Conservation (phyloP, 192 early-diverging fungal genomes). For the Linnemannia schmuckeri region DNA sequence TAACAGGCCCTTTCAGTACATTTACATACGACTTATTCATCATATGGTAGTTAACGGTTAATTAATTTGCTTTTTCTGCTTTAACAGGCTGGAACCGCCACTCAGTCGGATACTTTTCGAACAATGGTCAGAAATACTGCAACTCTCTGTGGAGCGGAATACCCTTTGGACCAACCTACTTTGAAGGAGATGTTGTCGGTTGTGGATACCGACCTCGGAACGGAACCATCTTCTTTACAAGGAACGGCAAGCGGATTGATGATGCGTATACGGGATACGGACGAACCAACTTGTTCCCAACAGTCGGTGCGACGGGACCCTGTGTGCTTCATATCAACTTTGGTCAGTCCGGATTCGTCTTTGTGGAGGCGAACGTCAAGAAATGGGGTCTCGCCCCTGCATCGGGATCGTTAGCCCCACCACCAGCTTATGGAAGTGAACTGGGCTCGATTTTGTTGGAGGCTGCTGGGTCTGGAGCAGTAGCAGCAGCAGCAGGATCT, state of each 20-base stretch:
- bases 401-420: slow-evolving; percentile 78
- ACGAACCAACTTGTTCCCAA: slow-evolving; percentile 76
- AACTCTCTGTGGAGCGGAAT: slow-evolving; percentile 77
- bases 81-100: slow-evolving; percentile 79
- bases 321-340: slow-evolving; percentile 75
- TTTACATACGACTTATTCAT: neutral
- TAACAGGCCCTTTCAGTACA: neutral
- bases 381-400: slow-evolving; percentile 85
- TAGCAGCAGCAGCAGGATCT: neutral
- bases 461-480: slow-evolving; percentile 14
- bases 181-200: slow-evolving; percentile 82
- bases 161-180: slow-evolving; percentile 73
- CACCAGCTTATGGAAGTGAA: slow-evolving; percentile 84
- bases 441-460: slow-evolving; percentile 76
- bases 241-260: slow-evolving; percentile 79
- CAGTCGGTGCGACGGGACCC: slow-evolving; percentile 73
- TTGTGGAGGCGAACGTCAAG: slow-evolving; percentile 89
- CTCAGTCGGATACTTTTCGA: slow-evolving; percentile 76
- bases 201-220: slow-evolving; percentile 81
- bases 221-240: slow-evolving; percentile 82
- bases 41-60: no score
- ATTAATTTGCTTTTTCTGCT: neutral
- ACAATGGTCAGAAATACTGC: slow-evolving; percentile 76
- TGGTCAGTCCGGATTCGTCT: slow-evolving; percentile 86
- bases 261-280: slow-evolving; percentile 77